Conservation (phyloP, 169 alveolate genomes). For the Eimeria zaria region DNA sequence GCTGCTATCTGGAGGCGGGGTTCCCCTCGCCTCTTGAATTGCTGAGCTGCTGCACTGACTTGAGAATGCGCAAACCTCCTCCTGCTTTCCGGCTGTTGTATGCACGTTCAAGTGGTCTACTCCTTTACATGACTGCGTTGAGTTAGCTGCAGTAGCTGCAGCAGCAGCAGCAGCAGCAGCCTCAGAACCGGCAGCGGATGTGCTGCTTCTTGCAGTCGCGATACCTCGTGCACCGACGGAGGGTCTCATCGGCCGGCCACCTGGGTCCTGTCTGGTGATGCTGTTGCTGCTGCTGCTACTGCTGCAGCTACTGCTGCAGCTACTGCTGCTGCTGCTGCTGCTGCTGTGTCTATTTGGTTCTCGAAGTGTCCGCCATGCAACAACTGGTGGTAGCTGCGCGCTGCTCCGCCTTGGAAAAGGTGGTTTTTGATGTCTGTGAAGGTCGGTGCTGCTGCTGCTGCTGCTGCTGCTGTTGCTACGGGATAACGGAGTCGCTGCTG, state of each 20-base stretch:
- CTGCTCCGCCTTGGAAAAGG: slow-evolving; percentile 44
- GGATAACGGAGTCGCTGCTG: slow-evolving; percentile 28
- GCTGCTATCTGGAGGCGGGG: not conserved
- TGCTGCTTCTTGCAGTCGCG: not conserved
- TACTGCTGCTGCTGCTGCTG: not conserved
- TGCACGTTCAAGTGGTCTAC: not conserved
- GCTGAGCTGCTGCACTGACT: not conserved
- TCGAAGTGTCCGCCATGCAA: not conserved
- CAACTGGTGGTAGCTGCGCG: slow-evolving; percentile 55
- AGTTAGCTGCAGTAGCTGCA: not conserved
- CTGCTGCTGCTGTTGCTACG: slow-evolving; percentile 34
- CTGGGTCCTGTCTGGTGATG: not conserved
- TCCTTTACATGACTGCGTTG: not conserved
- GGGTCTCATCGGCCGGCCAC: not conserved
- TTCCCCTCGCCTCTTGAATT: not conserved
- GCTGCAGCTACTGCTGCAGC: not conserved
- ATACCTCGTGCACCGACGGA: not conserved
- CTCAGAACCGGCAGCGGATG: not conserved
- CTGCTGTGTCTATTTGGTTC: not conserved
- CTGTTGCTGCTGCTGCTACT: slow-evolving; percentile 24
- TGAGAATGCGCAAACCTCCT: not conserved
- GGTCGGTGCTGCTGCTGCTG: not conserved
- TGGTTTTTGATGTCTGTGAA: not conserved
- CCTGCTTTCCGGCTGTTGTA: not conserved
- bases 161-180: slow-evolving; percentile 50